These are phyloP conservation scores for Jacaranda copaia DNA, from an alignment of 257 asterid species.

Conservation along the genomic window DNA sequence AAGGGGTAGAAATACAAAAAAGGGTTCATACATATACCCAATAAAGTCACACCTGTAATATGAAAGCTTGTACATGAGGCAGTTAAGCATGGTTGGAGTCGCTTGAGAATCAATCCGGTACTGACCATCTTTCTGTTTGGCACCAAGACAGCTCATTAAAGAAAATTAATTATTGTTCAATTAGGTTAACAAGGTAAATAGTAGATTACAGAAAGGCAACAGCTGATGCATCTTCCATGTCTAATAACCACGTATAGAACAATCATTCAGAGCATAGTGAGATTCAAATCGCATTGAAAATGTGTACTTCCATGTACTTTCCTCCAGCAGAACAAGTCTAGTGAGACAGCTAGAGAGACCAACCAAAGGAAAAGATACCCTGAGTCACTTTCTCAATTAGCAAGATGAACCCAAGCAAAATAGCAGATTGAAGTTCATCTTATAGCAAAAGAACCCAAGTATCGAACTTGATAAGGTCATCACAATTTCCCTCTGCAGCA, in stretches of 20 bases:
- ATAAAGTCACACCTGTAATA: constrained; percentile 77
- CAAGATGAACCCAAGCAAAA: neutral
- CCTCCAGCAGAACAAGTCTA: neutral
- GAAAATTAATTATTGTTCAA: constrained; percentile 22
- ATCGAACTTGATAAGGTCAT: neutral
- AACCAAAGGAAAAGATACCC: neutral
- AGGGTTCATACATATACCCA: constrained; percentile 4
- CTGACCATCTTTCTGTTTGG: constrained; percentile 94
- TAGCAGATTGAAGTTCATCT: too few relatives aligned
- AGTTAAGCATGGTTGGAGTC: constrained; percentile 96
- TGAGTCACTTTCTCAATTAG: too few relatives aligned
- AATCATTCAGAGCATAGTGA: neutral
- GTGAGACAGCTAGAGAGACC: neutral
- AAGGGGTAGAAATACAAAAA: constrained; percentile 8
- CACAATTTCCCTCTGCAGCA: neutral
- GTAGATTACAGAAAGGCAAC: neutral
- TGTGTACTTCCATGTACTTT: neutral
- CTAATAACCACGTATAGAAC: neutral
- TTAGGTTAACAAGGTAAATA: too few relatives aligned
- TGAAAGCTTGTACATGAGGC: constrained; percentile 97
- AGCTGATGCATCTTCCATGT: constrained; percentile 1
- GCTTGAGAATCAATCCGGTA: constrained; percentile 96
- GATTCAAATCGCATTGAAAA: constrained; percentile 17
- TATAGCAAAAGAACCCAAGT: neutral
- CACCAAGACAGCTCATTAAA: neutral